Evolutionary conservation across 2,329 filamentous ascomycete genomes (phyloP), one percentile per base, ranked within the genome.

Genomic region (Colletotrichum echinochloae): DNA sequence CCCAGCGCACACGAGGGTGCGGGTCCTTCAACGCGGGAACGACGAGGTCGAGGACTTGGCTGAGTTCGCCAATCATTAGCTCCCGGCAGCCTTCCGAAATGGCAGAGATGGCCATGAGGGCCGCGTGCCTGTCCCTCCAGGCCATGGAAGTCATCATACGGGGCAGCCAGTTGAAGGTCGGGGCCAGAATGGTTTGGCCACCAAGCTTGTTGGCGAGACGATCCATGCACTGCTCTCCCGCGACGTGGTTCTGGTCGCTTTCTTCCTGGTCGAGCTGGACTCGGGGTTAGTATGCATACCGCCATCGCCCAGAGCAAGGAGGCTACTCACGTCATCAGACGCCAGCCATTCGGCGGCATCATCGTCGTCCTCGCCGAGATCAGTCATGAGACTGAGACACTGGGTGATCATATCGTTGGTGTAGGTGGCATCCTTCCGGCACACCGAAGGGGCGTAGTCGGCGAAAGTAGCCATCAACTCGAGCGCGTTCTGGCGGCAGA

Each of bases 391-490:
- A 75, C 95, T 98, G 75, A 99, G 84, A 80, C 96, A 99, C 81
- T 99, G 96, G 0, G 95, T 98, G 74, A 99, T 97, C 96, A 99
- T 99, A 74, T 98, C 94, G 71, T 89, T 91, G 2, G 95, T 96
- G 82, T 97, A 99, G 14, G 90, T 92, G n/a, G 90, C 82, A 78
- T 99, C 95, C 80, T 97, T 98, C 79, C 92, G 94, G 85, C 96
- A 98, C 91, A 98, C 95, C 46, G 92, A 92, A 5, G 96, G 94
- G 1, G 94, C 93, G 77, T 95, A 96, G 78, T 99, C 96, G 74
- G 95, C 95, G 80, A 99, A 99, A 0, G 96, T 99, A 33, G 95
- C 95, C 94, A 99, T 97, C 66, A 99, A 88, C 81, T 99, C 96
- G 51, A 99, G 86, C 0, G 95, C 94, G 78, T 98, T 98, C 81